These are phyloP conservation scores for Alternaria sp. DNA, from an alignment of 2,329 filamentous ascomycete species.

Conservation along the genomic window DNA sequence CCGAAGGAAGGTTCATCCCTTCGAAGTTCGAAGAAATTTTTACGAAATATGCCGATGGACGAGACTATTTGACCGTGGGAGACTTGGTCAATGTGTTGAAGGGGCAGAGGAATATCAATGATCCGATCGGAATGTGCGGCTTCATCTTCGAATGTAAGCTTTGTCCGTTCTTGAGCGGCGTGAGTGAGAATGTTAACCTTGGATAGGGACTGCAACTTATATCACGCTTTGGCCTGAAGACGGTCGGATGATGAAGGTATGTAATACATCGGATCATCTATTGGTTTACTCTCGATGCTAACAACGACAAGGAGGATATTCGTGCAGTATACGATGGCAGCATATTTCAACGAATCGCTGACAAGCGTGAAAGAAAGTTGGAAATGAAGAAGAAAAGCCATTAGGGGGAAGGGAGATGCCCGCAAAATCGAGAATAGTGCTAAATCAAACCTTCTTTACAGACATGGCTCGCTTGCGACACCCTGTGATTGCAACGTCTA, in stretches of 20 bases:
- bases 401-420: neutral
- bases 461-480: neutral
- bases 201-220: slow-evolving; percentile 59
- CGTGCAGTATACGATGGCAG: slow-evolving; percentile 63
- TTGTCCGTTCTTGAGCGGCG: neutral
- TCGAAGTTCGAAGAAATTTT: slow-evolving; percentile 61
- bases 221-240: slow-evolving; percentile 65
- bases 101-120: slow-evolving; percentile 52
- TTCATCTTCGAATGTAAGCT: slow-evolving; percentile 55
- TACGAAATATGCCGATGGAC: slow-evolving; percentile 53
- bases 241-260: slow-evolving; percentile 61
- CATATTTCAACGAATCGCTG: slow-evolving; percentile 54
- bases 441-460: neutral
- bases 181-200: neutral
- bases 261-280: neutral
- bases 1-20: slow-evolving; percentile 56
- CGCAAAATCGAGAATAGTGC: neutral
- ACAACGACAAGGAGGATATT: slow-evolving; percentile 57
- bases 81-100: slow-evolving; percentile 52
- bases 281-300: neutral
- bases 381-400: neutral
- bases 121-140: slow-evolving; percentile 58
- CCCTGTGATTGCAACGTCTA: neutral
- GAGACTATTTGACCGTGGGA: slow-evolving; percentile 50
- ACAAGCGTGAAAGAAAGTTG: slow-evolving; percentile 11